Evolutionary conservation across 2,329 filamentous ascomycete genomes (phyloP).

Genomic region (Pyrenophora tritici-repentis): DNA sequence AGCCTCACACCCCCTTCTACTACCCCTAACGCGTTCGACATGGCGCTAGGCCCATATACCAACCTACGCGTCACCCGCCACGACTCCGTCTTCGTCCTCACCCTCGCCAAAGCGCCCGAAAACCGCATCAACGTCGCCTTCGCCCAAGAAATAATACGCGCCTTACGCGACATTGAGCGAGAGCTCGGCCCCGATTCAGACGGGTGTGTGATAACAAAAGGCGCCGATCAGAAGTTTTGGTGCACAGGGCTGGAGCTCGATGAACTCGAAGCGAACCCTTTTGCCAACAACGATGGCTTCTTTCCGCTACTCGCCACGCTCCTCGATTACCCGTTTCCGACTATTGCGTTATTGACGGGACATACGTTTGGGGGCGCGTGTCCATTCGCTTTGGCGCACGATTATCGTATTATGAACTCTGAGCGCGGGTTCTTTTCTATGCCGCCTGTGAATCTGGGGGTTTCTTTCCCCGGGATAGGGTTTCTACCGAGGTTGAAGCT

Average conservation of each 20-base stretch:
- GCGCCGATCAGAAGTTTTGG: constrained; percentile 58
- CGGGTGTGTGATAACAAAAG: constrained; percentile 59
- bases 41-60: constrained; percentile 42
- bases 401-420: constrained; percentile 52
- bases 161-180: constrained; percentile 55
- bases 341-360: constrained; percentile 54
- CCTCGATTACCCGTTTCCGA: too few species aligned
- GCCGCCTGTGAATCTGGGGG: constrained; percentile 60
- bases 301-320: too few species aligned
- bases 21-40: background rate
- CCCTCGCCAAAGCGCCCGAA: constrained; percentile 60
- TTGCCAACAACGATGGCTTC: constrained; percentile 41
- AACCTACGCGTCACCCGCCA: constrained; percentile 54
- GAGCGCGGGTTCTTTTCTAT: constrained; percentile 43
- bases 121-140: constrained; percentile 58
- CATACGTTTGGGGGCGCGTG: constrained; percentile 58
- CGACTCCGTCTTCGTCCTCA: constrained; percentile 58
- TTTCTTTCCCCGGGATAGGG: constrained; percentile 62
- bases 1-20: background rate
- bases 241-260: constrained; percentile 58
- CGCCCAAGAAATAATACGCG: constrained; percentile 59
- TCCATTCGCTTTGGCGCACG: constrained; percentile 54
- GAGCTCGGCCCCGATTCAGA: constrained; percentile 55
- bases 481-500: constrained; percentile 59
- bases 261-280: constrained; percentile 55